phyloP scores from a whole-genome alignment of 2,329 filamentous ascomycete genomes.

The Colletotrichum falcatum region DNA sequence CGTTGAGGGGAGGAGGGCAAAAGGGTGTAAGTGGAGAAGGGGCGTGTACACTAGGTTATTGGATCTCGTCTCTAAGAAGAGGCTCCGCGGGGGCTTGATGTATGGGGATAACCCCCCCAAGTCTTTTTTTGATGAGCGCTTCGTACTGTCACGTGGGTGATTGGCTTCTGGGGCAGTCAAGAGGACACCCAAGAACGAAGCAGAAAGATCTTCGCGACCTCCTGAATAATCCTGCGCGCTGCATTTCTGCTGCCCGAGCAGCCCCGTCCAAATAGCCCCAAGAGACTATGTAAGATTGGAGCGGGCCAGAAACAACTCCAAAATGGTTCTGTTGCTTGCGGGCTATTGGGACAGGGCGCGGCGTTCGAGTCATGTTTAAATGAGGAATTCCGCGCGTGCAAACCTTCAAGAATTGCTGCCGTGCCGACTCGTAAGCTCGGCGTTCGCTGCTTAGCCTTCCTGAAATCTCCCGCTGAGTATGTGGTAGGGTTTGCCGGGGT shows the following conservation, averaged over 20 bases:
- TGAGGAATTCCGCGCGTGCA: background rate
- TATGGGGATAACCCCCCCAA: background rate
- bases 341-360: background rate
- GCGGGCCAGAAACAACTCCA: background rate
- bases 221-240: background rate
- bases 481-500: background rate
- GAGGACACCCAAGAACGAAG: background rate
- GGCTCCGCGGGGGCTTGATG: background rate
- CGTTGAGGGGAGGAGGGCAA: background rate
- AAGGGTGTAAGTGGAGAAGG: background rate
- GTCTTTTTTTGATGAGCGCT: background rate
- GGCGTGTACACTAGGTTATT: background rate
- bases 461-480: background rate
- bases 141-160: background rate
- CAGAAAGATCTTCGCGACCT: background rate
- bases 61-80: background rate
- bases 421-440: background rate
- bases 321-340: background rate
- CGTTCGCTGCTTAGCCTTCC: background rate
- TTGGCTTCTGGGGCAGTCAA: background rate
- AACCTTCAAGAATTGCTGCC: background rate
- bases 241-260: background rate
- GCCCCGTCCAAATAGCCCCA: background rate
- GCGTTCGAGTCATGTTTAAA: slow-evolving; percentile 1
- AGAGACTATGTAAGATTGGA: background rate